Conservation (phyloP, 2,329 filamentous ascomycete genomes). For the Nemania diffusa region DNA sequence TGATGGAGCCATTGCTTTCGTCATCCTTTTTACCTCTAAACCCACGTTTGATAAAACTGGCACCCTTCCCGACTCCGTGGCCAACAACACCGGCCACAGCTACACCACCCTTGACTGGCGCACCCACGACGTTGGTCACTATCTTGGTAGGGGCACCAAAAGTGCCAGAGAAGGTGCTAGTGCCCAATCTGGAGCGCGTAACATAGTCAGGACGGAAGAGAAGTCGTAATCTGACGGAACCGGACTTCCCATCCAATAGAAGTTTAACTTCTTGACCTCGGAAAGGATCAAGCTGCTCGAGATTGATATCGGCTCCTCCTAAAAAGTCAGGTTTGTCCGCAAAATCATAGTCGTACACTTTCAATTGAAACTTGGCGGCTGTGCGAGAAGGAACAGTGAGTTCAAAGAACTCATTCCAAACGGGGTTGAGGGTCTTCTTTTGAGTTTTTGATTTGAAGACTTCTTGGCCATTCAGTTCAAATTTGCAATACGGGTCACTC, state of each 20-base stretch:
- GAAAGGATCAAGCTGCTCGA: conserved; percentile 87
- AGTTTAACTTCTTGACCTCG: conserved; percentile 78
- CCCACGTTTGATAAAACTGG: conserved; percentile 88
- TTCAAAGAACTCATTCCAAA: conserved; percentile 98
- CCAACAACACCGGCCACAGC: conserved; percentile 77
- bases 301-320: conserved; percentile 79
- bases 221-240: conserved; percentile 81
- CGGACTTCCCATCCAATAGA: conserved; percentile 87
- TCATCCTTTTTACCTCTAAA: conserved; percentile 78
- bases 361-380: conserved; percentile 81
- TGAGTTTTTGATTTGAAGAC: conserved; percentile 95
- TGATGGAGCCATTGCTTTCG: conserved; percentile 59
- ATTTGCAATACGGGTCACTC: conserved; percentile 97
- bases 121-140: conserved; percentile 81
- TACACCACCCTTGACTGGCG: conserved; percentile 91
- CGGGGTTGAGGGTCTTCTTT: conserved; percentile 95
- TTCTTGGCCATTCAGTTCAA: conserved; percentile 87
- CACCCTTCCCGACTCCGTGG: conserved; percentile 86
- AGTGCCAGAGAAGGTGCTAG: conserved; percentile 90
- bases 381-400: conserved; percentile 84
- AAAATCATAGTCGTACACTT: conserved; percentile 96
- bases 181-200: conserved; percentile 84
- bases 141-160: conserved; percentile 90
- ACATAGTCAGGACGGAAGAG: conserved; percentile 95
- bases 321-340: conserved; percentile 92